Conservation (phyloP, 495 filamentous ascomycete species). For the Xylaria telfairii region DNA sequence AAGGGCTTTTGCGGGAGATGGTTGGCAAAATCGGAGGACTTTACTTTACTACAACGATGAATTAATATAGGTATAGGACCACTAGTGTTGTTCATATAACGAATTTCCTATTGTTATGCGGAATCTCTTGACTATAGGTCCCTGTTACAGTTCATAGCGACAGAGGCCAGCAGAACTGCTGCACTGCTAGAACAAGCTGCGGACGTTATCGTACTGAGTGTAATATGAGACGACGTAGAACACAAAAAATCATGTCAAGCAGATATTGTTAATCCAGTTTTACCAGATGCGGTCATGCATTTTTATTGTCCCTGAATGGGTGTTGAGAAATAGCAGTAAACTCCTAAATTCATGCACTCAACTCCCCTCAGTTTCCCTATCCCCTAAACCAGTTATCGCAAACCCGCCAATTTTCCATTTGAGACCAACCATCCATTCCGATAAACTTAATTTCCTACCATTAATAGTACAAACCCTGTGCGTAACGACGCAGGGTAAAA, state of each 20-base stretch:
- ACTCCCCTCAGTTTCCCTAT: slow-evolving; percentile 21
- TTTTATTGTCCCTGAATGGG: background rate
- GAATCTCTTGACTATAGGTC: too few species aligned
- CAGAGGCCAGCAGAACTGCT: too few species aligned
- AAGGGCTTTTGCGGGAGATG: too few species aligned
- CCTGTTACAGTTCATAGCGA: too few species aligned
- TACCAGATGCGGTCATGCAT: background rate
- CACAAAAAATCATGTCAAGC: background rate
- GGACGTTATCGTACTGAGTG: too few species aligned
- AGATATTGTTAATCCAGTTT: background rate
- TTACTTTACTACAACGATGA: too few species aligned
- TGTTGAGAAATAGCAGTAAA: background rate
- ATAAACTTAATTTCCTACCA: background rate
- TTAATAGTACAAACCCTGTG: slow-evolving; percentile 8
- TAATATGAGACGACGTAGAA: too few species aligned
- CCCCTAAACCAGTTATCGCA: background rate
- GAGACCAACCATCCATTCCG: background rate
- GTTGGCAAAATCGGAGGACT: too few species aligned
- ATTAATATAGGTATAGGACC: too few species aligned
- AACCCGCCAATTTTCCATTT: background rate
- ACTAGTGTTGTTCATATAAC: too few species aligned
- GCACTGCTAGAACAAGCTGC: too few species aligned
- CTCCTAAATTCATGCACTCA: background rate
- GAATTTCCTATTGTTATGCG: too few species aligned
- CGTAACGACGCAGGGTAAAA: background rate